These are phyloP conservation scores for Raphanus raphanistrum DNA, from an alignment of 345 rosid genomes.

Conservation along the genomic window DNA sequence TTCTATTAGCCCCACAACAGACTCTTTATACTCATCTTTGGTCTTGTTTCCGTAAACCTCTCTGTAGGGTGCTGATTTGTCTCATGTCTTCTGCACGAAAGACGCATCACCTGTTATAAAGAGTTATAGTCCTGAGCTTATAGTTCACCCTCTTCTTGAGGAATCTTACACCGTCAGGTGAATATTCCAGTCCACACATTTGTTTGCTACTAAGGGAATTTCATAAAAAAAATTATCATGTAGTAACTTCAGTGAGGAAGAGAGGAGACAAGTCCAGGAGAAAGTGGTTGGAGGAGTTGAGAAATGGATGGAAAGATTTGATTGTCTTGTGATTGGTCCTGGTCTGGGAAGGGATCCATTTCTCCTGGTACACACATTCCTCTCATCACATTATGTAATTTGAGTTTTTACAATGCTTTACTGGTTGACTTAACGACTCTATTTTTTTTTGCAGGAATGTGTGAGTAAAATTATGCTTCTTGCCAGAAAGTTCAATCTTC, in stretches of 20 bases:
- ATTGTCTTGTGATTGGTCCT: slow-evolving; percentile 93
- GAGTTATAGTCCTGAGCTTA: slow-evolving; percentile 93
- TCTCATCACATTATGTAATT: slow-evolving; percentile 1
- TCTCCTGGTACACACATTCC: slow-evolving; percentile 59
- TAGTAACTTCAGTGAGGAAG: slow-evolving; percentile 56
- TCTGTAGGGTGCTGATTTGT: slow-evolving; percentile 84
- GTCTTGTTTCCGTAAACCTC: background rate
- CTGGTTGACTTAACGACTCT: background rate
- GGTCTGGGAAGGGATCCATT: slow-evolving; percentile 96
- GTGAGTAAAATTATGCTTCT: slow-evolving; percentile 66
- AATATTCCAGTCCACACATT: background rate
- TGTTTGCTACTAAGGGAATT: background rate
- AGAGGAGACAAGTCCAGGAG: slow-evolving; percentile 39
- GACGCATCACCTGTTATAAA: slow-evolving; percentile 94
- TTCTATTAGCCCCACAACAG: slow-evolving; percentile 3
- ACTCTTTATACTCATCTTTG: background rate
- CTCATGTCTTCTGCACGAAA: slow-evolving; percentile 95
- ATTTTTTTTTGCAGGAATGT: slow-evolving; percentile 54
- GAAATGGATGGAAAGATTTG: slow-evolving; percentile 95
- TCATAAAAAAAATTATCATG: background rate
- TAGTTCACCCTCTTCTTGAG: slow-evolving; percentile 87
- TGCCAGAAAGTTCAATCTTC: slow-evolving; percentile 70
- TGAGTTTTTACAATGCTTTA: background rate
- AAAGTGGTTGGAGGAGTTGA: slow-evolving; percentile 71
- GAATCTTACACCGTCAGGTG: slow-evolving; percentile 80